Evolutionary conservation across 306 rosid species (phyloP), one percentile per base, ranked within the genome.

Genomic region (Urtica urens): DNA sequence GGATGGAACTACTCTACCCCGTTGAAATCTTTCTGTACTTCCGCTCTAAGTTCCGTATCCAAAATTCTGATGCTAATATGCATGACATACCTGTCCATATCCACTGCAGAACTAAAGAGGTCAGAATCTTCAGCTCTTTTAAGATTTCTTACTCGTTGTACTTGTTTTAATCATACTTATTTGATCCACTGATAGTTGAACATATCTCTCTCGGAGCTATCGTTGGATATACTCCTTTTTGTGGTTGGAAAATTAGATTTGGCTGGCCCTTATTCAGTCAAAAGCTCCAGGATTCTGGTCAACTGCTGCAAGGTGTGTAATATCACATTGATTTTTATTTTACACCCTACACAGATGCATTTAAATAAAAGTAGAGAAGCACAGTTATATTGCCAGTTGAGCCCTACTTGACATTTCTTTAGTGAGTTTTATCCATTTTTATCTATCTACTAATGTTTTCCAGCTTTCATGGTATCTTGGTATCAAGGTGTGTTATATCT

Each of bases 211-310:
- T 74, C 70, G 44, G 95, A 88, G 80, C 77, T 69, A 62, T 81
- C 97, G 5, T 49, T 88, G 81, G 97, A 88, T 25, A 66, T 74
- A 50, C 70, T 84, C 71, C 95, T 88, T 81, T 88, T 81, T 67
- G 59, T 79, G 44, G 50, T 78, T 51, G 95, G 95, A 62, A 75
- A 72, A 61, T 49, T 88, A 68, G 51, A 78, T 58, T 55, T 88
- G 59, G 79, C 95, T 40, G 95, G 97, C 62, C 97, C 97, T 67
- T 88, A 65, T 62, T 75, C 74, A 22, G 71, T 88, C 69, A 83
- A 53, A 62, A 75, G 75, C 70, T 70, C 79, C 46, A 65, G 65
- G 68, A 57, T 78, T 66, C 65, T 74, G 62, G 80, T 75, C 53
- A 81, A 88, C 65, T 72, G 80, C 72, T 84, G 93, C 93, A 84